Base-by-base conservation (phyloP, 345 rosid species). In the Lagerstroemia speciosa region DNA sequence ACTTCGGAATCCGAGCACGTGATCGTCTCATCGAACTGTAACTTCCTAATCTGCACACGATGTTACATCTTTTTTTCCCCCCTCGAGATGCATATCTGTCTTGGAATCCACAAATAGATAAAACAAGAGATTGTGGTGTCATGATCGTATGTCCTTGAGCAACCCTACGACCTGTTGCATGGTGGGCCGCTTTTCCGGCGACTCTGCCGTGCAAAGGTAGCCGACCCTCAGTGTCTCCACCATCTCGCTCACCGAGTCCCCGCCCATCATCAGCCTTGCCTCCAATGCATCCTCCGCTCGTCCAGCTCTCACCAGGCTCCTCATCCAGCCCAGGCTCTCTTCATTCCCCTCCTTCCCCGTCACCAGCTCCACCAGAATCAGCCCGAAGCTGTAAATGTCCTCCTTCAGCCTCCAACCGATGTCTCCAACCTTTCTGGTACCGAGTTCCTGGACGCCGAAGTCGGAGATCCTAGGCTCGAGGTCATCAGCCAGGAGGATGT, bases 141-240 rank as follows among this genome's bases (percentile, higher is more conserved):
- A 38, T 1, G 86, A 77, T 40, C 79, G 90, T 12, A 89, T 78
- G 80, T 91, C 97, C 72, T 93, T 91, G 36, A 93, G 94, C 67
- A 87, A 78, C 11, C 97, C 98, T 26, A 93, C 67, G 6, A 93
- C 94, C 52, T 93, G 98, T 65, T 91, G 98, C 93, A 93, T 91
- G 24, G 89, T 87, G 67, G 97, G 97, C 60, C 98, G 78, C 77
- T 93, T 93, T 33, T 70, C 83, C 0, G 96, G 79, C 20, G 76
- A 62, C 75, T 93, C 97, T 5, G 96, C 97, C 74, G 97, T 93
- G 53, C 98, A 91, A 43, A 93, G 69, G 68, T 85, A 93, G 34
- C 87, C 91, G 17, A 91, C 89, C 50, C 92, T 84, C 66, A 93
- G 89, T 70, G 89, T 82, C 78, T 91, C 94, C 14, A 84, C 90